Evolutionary conservation across 2,329 filamentous ascomycete genomes (phyloP).

Genomic region (Tolypocladium endophyticum): DNA sequence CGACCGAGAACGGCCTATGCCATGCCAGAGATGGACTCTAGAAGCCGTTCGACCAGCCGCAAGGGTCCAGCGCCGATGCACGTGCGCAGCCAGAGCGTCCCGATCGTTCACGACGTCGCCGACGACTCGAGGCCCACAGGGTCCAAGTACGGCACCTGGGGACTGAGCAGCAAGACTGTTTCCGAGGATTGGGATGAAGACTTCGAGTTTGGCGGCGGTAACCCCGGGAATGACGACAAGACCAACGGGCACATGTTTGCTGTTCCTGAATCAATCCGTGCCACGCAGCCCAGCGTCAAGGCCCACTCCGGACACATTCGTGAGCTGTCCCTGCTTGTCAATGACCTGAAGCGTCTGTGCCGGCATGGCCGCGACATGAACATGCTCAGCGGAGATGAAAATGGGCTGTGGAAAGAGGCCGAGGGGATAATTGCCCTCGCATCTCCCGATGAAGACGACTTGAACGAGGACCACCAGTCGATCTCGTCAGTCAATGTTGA

Average conservation of each 20-base stretch:
- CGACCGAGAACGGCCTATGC: conserved; percentile 67
- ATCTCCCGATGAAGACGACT: conserved; percentile 50
- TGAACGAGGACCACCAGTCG: conserved; percentile 25
- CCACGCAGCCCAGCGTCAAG: conserved; percentile 71
- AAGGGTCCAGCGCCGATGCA: conserved; percentile 60
- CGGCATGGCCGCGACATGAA: conserved; percentile 58
- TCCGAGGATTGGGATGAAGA: conserved; percentile 88
- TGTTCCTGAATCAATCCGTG: conserved; percentile 66
- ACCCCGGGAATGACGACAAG: conserved; percentile 23
- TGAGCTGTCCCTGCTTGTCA: conserved; percentile 71
- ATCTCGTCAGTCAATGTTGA: conserved; percentile 29
- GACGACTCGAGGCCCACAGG: conserved; percentile 44
- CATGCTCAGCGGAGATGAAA: conserved; percentile 49
- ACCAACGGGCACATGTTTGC: conserved; percentile 22
- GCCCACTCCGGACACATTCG: conserved; percentile 76
- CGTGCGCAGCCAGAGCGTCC: conserved; percentile 72
- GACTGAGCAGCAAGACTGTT: conserved; percentile 64
- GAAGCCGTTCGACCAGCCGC: conserved; percentile 57
- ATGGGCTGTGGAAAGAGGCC: conserved; percentile 64
- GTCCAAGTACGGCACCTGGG: conserved; percentile 73
- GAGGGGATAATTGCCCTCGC: conserved; percentile 83
- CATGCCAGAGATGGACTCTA: conserved; percentile 60
- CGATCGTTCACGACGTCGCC: conserved; percentile 53
- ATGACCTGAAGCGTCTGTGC: conserved; percentile 70
- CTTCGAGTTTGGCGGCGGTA: conserved; percentile 59